These are phyloP conservation scores for Nakazawaea anatomiae DNA, from an alignment of 805 yeast genomes.

Conservation along the genomic window DNA sequence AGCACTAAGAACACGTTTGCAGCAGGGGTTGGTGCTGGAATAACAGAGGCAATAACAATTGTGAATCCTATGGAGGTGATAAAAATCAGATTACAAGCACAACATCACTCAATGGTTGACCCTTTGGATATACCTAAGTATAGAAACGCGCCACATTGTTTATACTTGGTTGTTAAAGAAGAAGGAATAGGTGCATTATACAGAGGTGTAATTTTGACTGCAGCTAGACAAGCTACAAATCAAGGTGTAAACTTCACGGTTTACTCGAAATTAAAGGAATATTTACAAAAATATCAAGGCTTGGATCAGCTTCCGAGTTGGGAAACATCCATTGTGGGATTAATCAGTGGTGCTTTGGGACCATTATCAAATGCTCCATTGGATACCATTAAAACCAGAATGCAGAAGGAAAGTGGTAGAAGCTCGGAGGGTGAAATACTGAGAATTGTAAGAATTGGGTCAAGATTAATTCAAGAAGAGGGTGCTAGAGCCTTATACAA, in stretches of 20 bases:
- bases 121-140: slow-evolving; percentile 79
- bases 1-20: slow-evolving; percentile 72
- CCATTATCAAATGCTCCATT: slow-evolving; percentile 97
- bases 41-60: slow-evolving; percentile 89
- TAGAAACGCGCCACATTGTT: slow-evolving; percentile 89
- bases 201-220: slow-evolving; percentile 93
- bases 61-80: slow-evolving; percentile 98
- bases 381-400: slow-evolving; percentile 94
- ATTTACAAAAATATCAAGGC: slow-evolving; percentile 56
- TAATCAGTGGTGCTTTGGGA: slow-evolving; percentile 93
- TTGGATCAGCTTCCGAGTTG: slow-evolving; percentile 71
- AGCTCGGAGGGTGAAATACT: slow-evolving; percentile 61
- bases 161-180: slow-evolving; percentile 75
- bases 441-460: slow-evolving; percentile 76
- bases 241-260: slow-evolving; percentile 98
- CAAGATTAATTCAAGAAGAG: slow-evolving; percentile 78
- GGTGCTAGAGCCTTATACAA: slow-evolving; percentile 87
- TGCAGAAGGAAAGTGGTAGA: slow-evolving; percentile 81
- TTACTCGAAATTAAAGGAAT: slow-evolving; percentile 77
- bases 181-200: slow-evolving; percentile 88
- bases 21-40: slow-evolving; percentile 97
- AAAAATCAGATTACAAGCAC: slow-evolving; percentile 94
- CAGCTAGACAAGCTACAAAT: slow-evolving; percentile 96
- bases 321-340: slow-evolving; percentile 90
- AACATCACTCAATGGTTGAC: slow-evolving; percentile 82